Evolutionary conservation across 768 basidiomycete genomes (phyloP).

Genomic region (Termitomyces sp.): DNA sequence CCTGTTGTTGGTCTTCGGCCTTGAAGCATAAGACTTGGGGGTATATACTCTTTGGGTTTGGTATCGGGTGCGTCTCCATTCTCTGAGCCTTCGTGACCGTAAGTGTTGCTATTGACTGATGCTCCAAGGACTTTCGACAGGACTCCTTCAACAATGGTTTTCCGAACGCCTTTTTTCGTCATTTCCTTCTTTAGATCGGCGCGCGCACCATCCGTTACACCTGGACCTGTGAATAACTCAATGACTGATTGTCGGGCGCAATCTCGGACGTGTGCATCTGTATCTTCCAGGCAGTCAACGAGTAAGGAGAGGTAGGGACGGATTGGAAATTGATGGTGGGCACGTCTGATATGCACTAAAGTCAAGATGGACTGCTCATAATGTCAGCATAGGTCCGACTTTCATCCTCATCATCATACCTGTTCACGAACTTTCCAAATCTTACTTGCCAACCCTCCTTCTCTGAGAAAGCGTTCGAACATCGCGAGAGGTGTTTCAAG

Average conservation of each 20-base stretch:
- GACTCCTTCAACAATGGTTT: conserved; percentile 81
- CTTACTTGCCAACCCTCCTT: conserved; percentile 75
- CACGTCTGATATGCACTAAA: conserved; percentile 70
- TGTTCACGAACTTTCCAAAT: conserved; percentile 86
- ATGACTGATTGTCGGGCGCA: conserved; percentile 79
- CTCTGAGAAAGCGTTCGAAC: conserved; percentile 72
- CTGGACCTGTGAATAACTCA: conserved; percentile 80
- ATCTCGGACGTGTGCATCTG: conserved; percentile 86
- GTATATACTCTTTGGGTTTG: conserved; percentile 60
- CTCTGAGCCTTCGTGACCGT: conserved; percentile 59
- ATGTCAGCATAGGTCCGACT: background rate
- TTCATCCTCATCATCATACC: conserved; percentile 38
- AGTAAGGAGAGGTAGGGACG: conserved; percentile 76
- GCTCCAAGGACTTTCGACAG: conserved; percentile 61
- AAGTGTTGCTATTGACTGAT: conserved; percentile 38
- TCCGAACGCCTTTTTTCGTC: conserved; percentile 80
- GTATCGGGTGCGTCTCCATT: conserved; percentile 42
- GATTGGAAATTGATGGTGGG: conserved; percentile 73
- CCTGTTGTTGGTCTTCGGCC: conserved; percentile 46
- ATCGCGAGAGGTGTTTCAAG: conserved; percentile 64
- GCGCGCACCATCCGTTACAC: conserved; percentile 81
- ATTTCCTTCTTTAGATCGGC: conserved; percentile 94
- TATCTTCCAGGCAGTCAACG: conserved; percentile 86
- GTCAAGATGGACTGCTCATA: conserved; percentile 52
- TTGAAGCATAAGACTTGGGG: conserved; percentile 69